Percentiles rank a stretch among this genome's conserved stretches.
Evolutionary conservation across 805 yeast species (phyloP).

Genomic region (Saccharomycopsis fodiens): DNA sequence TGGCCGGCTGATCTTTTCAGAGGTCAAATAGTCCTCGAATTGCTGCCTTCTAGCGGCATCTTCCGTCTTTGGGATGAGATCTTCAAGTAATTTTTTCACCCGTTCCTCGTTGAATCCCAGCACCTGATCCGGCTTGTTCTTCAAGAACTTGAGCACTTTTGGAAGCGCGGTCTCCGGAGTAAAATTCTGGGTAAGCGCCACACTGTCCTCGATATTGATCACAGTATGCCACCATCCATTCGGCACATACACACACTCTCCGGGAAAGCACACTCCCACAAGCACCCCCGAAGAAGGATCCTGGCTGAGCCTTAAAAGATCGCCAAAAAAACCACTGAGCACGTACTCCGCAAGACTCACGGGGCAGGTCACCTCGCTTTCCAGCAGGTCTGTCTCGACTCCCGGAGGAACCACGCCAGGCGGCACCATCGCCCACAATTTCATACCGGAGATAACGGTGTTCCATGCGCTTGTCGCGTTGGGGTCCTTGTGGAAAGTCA

Average conservation of each 20-base stretch:
- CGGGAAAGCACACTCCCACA: conserved; percentile 70
- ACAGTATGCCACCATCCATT: conserved; percentile 98
- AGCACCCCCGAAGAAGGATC: conserved; percentile 31
- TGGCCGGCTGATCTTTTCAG: neutral
- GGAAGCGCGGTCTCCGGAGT: conserved; percentile 60
- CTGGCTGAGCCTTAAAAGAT: conserved; percentile 41
- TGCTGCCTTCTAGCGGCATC: neutral
- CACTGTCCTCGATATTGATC: conserved; percentile 73
- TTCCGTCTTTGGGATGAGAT: neutral
- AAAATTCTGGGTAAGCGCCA: conserved; percentile 86
- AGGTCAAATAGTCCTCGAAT: conserved; percentile 4
- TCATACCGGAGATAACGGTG: conserved; percentile 62
- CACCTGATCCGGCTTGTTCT: conserved; percentile 59
- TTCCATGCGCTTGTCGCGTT: conserved; percentile 91
- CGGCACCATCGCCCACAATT: conserved; percentile 86
- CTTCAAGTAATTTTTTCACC: conserved; percentile 32
- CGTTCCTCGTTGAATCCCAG: conserved; percentile 68
- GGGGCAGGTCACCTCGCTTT: conserved; percentile 86
- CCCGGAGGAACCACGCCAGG: conserved; percentile 79
- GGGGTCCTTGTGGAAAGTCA: conserved; percentile 91
- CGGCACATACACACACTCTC: conserved; percentile 85
- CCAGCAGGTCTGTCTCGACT: conserved; percentile 64
- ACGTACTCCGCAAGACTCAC: conserved; percentile 94
- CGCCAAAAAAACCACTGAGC: conserved; percentile 70
- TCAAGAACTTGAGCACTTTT: conserved; percentile 60